Base-by-base conservation (phyloP, 768 basidiomycete genomes). In the Suillus discolor region DNA sequence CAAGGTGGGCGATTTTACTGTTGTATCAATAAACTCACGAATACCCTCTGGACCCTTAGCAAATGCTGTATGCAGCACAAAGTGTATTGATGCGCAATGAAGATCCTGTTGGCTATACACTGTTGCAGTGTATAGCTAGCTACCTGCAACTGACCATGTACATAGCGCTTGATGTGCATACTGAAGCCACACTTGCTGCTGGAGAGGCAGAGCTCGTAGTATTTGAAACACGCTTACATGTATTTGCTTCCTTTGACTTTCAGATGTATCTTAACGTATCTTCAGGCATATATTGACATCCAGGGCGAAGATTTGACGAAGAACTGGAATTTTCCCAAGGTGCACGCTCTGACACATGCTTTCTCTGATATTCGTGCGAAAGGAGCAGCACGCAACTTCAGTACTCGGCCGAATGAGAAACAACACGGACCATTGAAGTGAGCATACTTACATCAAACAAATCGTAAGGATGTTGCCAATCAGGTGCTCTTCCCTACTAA, bases 121-220 rank as follows among this genome's bases (percentile, higher is more conserved):
- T 80, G 1, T 66, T 80, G 3, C 59, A 73, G 45, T 71, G 75
- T 31, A 65, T 80, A 4, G 71, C 71, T 3, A 71, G 70, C 49
- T 80, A 76, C 62, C 53, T 76, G 3, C 73, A 76, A 39, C 78
- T 12, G 71, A 77, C 51, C 13, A 75, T 77, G 65, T 76, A 68
- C 57, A 36, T 73, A 15, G 67, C 69, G 0, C 66, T 80, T 0
- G 71, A 77, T 28, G 67, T 78, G 11, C 79, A 80, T 41, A 77
- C 75, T 0, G 68, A 74, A 16, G 59, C 63, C 1, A 79, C 75
- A 4, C 61, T 79, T 34, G 34, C 11, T 4, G 65, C 60, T 16
- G 74, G 74, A 6, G 25, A 53, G 28, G 51, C 16, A 16, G 25
- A 53, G 16, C 51, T 53, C 1, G 3, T 1, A 28, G 51, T 53